phyloP scores from a whole-genome alignment of 257 asterid genomes.

The Penstemon barbatus region DNA sequence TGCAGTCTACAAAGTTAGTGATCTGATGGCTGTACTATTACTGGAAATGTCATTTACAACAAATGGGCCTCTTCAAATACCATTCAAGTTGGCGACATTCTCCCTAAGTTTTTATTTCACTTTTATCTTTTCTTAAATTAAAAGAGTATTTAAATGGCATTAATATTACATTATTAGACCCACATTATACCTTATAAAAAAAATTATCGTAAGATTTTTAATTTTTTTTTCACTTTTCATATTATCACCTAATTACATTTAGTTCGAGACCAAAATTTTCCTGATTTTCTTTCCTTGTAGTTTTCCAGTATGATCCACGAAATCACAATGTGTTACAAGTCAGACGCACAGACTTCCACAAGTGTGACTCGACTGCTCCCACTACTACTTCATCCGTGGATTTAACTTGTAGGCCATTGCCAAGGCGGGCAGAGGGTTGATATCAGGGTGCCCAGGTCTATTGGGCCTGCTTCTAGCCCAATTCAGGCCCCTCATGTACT shows the following conservation, averaged over 20 bases:
- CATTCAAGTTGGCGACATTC: slow-evolving; percentile 43
- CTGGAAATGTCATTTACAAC: slow-evolving; percentile 44
- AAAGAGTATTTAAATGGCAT: neutral
- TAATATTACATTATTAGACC: neutral
- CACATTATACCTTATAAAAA: no score
- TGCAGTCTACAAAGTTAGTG: slow-evolving; percentile 52
- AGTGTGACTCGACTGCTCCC: slow-evolving; percentile 36
- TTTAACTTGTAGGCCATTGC: slow-evolving; percentile 55
- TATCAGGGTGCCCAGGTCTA: slow-evolving; percentile 42
- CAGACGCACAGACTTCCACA: slow-evolving; percentile 43
- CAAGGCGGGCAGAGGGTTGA: slow-evolving; percentile 63
- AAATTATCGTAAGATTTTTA: no score
- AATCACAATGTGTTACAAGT: slow-evolving; percentile 57
- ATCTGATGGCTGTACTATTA: slow-evolving; percentile 50
- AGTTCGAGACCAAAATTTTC: no score
- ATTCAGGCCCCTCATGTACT: slow-evolving; percentile 28
- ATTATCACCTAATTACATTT: no score
- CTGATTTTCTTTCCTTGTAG: slow-evolving; percentile 22
- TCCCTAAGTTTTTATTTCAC: slow-evolving; percentile 32
- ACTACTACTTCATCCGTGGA: slow-evolving; percentile 61
- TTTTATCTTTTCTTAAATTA: no score
- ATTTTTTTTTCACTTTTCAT: no score
- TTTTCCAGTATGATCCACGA: slow-evolving; percentile 41
- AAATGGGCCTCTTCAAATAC: slow-evolving; percentile 52
- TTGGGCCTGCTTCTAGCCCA: slow-evolving; percentile 17